Evolutionary conservation across 1,284 basidiomycete genomes (phyloP).

Genomic region (Entoloma clypeatum): DNA sequence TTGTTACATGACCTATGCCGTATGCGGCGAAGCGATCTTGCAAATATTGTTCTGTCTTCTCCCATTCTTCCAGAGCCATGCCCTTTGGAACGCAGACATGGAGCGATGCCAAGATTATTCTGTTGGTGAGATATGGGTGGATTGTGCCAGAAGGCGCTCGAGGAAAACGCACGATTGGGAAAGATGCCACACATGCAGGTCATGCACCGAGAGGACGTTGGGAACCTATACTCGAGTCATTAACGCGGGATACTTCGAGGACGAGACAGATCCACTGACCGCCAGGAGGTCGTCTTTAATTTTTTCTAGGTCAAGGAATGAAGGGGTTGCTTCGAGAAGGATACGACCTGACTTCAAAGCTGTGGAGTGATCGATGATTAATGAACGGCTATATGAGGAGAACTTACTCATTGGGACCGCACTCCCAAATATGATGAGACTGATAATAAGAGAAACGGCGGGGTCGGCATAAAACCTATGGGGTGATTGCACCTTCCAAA

Average conservation of each 20-base stretch:
- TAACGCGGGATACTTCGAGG: conserved; percentile 6
- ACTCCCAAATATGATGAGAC: conserved; percentile 43
- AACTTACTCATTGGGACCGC: conserved; percentile 45
- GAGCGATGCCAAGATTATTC: conserved; percentile 45
- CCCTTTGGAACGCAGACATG: conserved; percentile 43
- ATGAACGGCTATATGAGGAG: conserved; percentile 4
- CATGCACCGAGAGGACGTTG: conserved; percentile 43
- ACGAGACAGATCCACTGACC: conserved; percentile 25
- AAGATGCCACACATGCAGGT: conserved; percentile 49
- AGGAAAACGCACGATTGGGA: conserved; percentile 39
- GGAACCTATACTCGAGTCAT: conserved; percentile 28
- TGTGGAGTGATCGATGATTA: conserved; percentile 16
- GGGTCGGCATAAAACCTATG: conserved; percentile 46
- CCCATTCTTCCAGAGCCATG: conserved; percentile 43
- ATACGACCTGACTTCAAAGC: conserved; percentile 43
- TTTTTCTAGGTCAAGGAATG: conserved; percentile 43
- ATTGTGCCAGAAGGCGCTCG: conserved; percentile 3
- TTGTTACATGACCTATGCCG: conserved; percentile 46
- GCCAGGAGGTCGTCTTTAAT: conserved; percentile 41
- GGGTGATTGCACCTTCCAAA: conserved; percentile 40
- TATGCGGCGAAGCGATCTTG: conserved; percentile 47
- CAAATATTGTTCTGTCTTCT: conserved; percentile 38
- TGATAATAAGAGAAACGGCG: conserved; percentile 42
- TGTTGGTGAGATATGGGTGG: conserved; percentile 17
- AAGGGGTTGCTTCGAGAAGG: conserved; percentile 44